phyloP scores from a whole-genome alignment of 2,329 filamentous ascomycete genomes.

The Penicillium sp. region DNA sequence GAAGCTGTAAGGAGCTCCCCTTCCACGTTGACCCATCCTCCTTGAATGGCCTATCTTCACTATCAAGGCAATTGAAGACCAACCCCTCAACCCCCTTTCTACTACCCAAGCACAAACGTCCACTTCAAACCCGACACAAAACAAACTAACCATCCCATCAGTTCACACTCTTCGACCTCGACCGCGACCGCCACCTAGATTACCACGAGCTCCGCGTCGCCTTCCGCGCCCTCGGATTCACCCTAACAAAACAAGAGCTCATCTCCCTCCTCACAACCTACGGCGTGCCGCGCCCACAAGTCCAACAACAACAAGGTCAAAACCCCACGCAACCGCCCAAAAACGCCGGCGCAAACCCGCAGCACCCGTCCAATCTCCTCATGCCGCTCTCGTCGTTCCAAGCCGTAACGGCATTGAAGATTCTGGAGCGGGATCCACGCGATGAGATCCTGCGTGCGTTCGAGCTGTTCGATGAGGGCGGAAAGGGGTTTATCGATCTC shows the following conservation, averaged over 20 bases:
- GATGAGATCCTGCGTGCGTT: conserved; percentile 92
- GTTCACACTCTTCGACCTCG: conserved; percentile 94
- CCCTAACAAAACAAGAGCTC: conserved; percentile 79
- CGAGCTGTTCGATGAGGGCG: conserved; percentile 83
- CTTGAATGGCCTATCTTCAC: neutral
- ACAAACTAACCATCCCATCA: conserved; percentile 33
- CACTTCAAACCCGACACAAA: neutral
- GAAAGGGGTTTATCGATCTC: conserved; percentile 84
- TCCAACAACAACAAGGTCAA: conserved; percentile 37
- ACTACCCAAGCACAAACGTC: no score
- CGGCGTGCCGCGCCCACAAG: conserved; percentile 61
- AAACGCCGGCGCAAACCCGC: conserved; percentile 43
- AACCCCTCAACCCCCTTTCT: no score
- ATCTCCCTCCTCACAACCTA: conserved; percentile 73
- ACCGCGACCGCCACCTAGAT: conserved; percentile 89
- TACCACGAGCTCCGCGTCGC: conserved; percentile 98
- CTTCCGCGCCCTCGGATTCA: conserved; percentile 90
- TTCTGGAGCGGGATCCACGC: conserved; percentile 73
- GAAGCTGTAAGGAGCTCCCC: conserved; percentile 64
- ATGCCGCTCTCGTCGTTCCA: conserved; percentile 69
- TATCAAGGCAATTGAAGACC: no score
- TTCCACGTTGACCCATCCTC: neutral
- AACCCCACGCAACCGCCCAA: conserved; percentile 22
- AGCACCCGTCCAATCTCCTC: conserved; percentile 60
- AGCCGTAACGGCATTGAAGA: conserved; percentile 69